Evolutionary conservation across 2,329 filamentous ascomycete genomes (phyloP), one percentile per base, ranked within the genome.

Genomic region (Paracamarosporium sp.): DNA sequence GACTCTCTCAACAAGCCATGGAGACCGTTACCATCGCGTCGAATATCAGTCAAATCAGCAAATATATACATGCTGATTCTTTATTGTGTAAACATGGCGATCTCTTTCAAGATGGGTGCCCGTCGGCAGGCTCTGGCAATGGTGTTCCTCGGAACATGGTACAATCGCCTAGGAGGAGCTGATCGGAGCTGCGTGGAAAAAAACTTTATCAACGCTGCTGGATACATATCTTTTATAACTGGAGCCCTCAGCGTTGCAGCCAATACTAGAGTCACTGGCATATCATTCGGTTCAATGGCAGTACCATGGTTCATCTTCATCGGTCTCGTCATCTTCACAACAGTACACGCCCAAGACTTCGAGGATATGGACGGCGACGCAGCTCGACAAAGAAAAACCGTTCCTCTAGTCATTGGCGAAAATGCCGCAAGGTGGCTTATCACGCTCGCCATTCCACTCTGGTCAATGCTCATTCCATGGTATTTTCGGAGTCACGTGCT

Each of bases 1-100:
- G 73, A 76, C 47, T 17, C 13, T 1, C 30, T 63, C 45, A 75
- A 76, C 56, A 73, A 73, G 50, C 68, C 72, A 40, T 75, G 71
- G 72, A 64, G 72, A 11, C 57, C 72, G 7, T 47, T 76, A 4
- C 68, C 73, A 6, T 55, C 61, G 0, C 55, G 61, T 15, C 61
- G 68, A 8, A 36, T 71, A 4, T 28, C 41, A 20, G 15, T 22
- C 15, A 40, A 8, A n/a, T 7, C 9, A n/a, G 15, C 36, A 13
- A 40, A 40, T 22, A 9, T n/a, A 2, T 4, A n/a, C 3, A 40
- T 40, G 36, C 3, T 22, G 13, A 4, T 11, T n/a, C 12, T 40
- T 13, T 40, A 40, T n/a, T 13, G 36, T 22, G 8, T 20, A 4
- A 40, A 40, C 17, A 9, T 40, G n/a, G 4, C 17, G 7, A 22